Evolutionary conservation across 192 early-diverging fungal species (phyloP), one percentile per base, ranked within the genome.

Genomic region (Diversispora epigaea): DNA sequence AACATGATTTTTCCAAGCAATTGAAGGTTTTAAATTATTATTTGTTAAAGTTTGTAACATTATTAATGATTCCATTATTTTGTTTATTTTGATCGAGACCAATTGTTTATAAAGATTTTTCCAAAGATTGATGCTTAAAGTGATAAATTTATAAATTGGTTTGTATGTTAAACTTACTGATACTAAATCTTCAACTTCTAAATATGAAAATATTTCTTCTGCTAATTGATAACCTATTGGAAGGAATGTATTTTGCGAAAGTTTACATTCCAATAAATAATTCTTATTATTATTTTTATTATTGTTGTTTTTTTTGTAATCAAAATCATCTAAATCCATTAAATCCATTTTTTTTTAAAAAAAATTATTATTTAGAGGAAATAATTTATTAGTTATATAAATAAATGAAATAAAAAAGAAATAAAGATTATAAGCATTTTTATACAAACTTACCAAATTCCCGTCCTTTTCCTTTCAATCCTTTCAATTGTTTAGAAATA

Each of bases 101-200:
- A 72, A 45, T 58, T n/a, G 4, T 72, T 32, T 6, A 22, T 72
- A 60, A 10, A 72, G 14, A 8, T 25, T n/a, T 58, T 58, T n/a
- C 70, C 70, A 72, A 44, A 72, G 39, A 3, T 56, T 58, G 17
- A 8, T 12, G 1, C 55, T 58, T 12, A n/a, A 17, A 9, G 10
- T 58, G 19, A 72, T 58, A n/a, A 72, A 72, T 46, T 72, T 39
- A 43, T 56, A 44, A 14, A 72, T 40, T 10, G 70, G 40, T 58
- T 72, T 72, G 8, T 72, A 72, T 4, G 70, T 72, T 22, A 72
- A 45, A 60, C 55, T 58, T 22, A 72, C 70, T 6, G 70, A 49
- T 6, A 72, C 58, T 6, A 72, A 43, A 45, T 72, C 70, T 58
- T 72, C 70, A 8, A 72, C 55, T n/a, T 72, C 70, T 15, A 72